phyloP scores from a whole-genome alignment of 2,329 filamentous ascomycete species.

The Colletotrichum horii region DNA sequence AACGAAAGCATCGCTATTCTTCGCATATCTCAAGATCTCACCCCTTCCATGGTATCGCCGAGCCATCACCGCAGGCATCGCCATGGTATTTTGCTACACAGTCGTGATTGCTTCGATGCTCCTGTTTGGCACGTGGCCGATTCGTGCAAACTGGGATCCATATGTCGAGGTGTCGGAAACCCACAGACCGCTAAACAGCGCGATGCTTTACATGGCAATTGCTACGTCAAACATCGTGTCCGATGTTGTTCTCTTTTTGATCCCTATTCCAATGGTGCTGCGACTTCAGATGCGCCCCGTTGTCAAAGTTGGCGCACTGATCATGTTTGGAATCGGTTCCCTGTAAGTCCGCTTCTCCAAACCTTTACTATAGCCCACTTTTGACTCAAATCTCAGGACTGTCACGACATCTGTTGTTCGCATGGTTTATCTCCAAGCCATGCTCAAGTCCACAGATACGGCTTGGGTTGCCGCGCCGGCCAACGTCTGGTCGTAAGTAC shows the following conservation, averaged over 20 bases:
- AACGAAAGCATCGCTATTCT: slow-evolving; percentile 39
- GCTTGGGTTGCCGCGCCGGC: slow-evolving; percentile 23
- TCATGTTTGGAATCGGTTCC: slow-evolving; percentile 48
- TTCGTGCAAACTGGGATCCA: slow-evolving; percentile 25
- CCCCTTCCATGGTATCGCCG: slow-evolving; percentile 33
- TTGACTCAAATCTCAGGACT: slow-evolving; percentile 24
- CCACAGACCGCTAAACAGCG: slow-evolving; percentile 45
- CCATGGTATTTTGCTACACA: slow-evolving; percentile 32
- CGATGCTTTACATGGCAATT: slow-evolving; percentile 52
- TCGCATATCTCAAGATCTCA: slow-evolving; percentile 39
- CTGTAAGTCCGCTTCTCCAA: slow-evolving; percentile 7
- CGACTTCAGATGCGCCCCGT: slow-evolving; percentile 45
- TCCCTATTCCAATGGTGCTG: slow-evolving; percentile 50
- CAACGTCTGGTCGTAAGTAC: slow-evolving; percentile 23
- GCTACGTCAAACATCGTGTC: slow-evolving; percentile 51
- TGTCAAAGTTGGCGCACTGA: slow-evolving; percentile 49
- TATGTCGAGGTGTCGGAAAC: background rate
- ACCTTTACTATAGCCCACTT: background rate
- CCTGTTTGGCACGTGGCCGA: slow-evolving; percentile 24
- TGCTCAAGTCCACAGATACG: slow-evolving; percentile 18
- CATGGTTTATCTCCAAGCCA: slow-evolving; percentile 19
- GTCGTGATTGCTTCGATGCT: slow-evolving; percentile 24
- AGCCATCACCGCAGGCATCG: slow-evolving; percentile 28
- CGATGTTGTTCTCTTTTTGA: slow-evolving; percentile 47
- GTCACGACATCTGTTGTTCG: slow-evolving; percentile 29